Base-by-base conservation (phyloP, 495 filamentous ascomycete species). In the Trichocladium uniseriatum region DNA sequence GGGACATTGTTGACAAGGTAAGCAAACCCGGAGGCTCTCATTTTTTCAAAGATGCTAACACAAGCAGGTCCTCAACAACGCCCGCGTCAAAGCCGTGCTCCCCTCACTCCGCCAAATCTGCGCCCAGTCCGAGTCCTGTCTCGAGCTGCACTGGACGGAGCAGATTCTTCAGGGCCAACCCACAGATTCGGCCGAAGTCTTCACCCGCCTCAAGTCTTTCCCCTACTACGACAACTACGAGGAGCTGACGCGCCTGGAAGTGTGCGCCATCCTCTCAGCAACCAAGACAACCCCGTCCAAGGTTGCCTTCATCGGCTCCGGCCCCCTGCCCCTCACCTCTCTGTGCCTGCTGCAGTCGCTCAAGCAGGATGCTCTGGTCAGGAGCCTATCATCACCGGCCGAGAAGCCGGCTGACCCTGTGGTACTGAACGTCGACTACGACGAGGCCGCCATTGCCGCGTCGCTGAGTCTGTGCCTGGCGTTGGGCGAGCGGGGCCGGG, bases 151-250 rank as follows among this genome's bases (percentile, higher is more conserved):
- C 44, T 64, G 56, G 56, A 45, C 54, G 6, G 40, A 45, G 8
- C 41, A 49, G 21, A 53, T 60, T 18, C 10, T 64, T 8, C 4
- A 46, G 3, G 48, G 38, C 5, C 16, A 16, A 13, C 3, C 36
- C 18, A 29, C 24, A 5, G 18, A 11, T 4, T 37, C 52, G 0
- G 53, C 58, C 7, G 43, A 54, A 13, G 51, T 53, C 18, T 13
- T 49, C 11, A 36, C 51, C 2, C 38, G 45, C 28, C 57, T 65
- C 24, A 34, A 52, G 9, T 48, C 24, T 18, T 65, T 65, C 11
- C 60, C 57, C 0, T 65, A 65, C 46, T 63, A 59, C 53, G 47
- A 53, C 0, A 65, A 65, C 53, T 65, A 65, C 50, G 42, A 56
- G 15, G 57, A 63, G 1, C 40, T 65, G n/a, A 56, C 62, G 1